Percentiles rank a stretch among this genome's conserved stretches.
Conservation (phyloP, 2,329 filamentous ascomycete genomes). For the Diaporthe destruens region DNA sequence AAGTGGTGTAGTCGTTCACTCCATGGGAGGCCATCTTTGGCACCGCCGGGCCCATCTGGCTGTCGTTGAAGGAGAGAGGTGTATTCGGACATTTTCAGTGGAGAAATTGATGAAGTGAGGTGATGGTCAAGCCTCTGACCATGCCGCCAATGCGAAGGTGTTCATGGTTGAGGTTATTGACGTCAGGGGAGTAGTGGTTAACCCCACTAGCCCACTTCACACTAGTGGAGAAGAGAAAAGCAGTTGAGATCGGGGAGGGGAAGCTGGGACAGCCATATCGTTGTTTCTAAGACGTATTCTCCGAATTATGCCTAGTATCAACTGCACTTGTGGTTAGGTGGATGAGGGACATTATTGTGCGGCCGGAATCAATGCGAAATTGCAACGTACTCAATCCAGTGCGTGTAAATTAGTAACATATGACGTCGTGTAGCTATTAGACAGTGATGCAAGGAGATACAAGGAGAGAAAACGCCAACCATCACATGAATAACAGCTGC, state of each 20-base stretch:
- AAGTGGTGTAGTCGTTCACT: constrained; percentile 26
- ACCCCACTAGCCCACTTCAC: background rate
- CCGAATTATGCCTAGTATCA: background rate
- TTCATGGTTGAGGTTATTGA: constrained; percentile 3
- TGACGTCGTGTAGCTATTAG: background rate
- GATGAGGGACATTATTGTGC: background rate
- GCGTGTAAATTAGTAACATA: background rate
- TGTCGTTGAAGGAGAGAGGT: background rate
- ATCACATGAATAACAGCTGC: no score
- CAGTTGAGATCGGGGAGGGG: background rate
- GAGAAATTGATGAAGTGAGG: background rate
- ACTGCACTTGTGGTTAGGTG: background rate
- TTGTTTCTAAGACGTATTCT: background rate
- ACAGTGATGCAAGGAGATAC: background rate
- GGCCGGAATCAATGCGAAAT: background rate
- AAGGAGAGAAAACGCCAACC: background rate
- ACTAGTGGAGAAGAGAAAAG: background rate
- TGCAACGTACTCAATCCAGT: background rate
- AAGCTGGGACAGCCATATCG: no score
- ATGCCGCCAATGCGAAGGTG: background rate
- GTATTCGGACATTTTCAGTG: background rate
- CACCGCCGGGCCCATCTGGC: background rate
- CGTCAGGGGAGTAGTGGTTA: background rate
- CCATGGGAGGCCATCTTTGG: constrained; percentile 15
- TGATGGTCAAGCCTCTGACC: background rate